These are phyloP conservation scores for Juncus effusus DNA, from an alignment of 176 grass and related monocot genomes.

Conservation along the genomic window DNA sequence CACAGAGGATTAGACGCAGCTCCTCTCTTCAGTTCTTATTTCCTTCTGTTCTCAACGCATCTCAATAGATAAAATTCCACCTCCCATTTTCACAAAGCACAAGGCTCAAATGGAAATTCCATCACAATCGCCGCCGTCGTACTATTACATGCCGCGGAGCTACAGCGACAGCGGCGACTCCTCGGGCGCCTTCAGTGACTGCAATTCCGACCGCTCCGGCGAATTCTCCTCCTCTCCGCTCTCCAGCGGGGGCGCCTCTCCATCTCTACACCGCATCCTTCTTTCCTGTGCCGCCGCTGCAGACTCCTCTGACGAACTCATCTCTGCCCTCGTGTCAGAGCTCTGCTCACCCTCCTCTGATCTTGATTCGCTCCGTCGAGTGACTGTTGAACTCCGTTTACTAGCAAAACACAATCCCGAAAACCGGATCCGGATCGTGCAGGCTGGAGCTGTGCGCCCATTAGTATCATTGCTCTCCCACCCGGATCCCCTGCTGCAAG, in stretches of 20 bases:
- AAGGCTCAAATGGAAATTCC: not conserved
- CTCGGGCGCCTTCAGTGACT: slow-evolving; percentile 75
- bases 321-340: slow-evolving; percentile 48
- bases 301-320: slow-evolving; percentile 60
- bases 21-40: slow-evolving; percentile 14
- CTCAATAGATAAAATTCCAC: not conserved
- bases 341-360: slow-evolving; percentile 43
- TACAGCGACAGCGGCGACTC: slow-evolving; percentile 72
- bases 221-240: slow-evolving; percentile 45
- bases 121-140: slow-evolving; percentile 41
- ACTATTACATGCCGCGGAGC: slow-evolving; percentile 42
- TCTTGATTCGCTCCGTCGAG: slow-evolving; percentile 53
- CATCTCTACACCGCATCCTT: slow-evolving; percentile 47
- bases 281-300: slow-evolving; percentile 46
- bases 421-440: slow-evolving; percentile 78
- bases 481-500: slow-evolving; percentile 67
- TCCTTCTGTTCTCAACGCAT: slow-evolving; percentile 11
- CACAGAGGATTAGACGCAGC: not conserved
- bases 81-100: not conserved
- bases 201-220: slow-evolving; percentile 48
- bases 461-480: slow-evolving; percentile 70
- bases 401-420: slow-evolving; percentile 88
- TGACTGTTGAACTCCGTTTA: slow-evolving; percentile 64
- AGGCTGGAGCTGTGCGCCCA: slow-evolving; percentile 55
- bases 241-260: slow-evolving; percentile 1